Percentiles rank a stretch among this genome's conserved stretches.
Evolutionary conservation across 2,329 filamentous ascomycete genomes (phyloP).

Genomic region (Escovopsis sp.): DNA sequence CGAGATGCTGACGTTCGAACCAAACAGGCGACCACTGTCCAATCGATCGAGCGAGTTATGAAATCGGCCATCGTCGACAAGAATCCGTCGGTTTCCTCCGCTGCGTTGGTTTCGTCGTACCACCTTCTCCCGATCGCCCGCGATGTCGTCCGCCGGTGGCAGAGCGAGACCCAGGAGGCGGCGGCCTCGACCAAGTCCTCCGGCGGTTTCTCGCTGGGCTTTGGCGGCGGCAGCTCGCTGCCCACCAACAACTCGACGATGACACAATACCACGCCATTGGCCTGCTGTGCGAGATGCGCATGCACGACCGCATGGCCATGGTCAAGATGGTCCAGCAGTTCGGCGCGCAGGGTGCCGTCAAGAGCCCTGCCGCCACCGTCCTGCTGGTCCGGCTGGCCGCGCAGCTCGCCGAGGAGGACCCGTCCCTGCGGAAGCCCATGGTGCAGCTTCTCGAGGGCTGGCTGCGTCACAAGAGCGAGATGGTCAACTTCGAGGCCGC

Average conservation of each 20-base stretch:
- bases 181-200: slow-evolving; percentile 81
- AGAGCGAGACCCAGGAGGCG: slow-evolving; percentile 95
- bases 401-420: slow-evolving; percentile 90
- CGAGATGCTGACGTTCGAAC: slow-evolving; percentile 3
- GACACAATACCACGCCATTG: slow-evolving; percentile 97
- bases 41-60: slow-evolving; percentile 95
- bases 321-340: slow-evolving; percentile 99
- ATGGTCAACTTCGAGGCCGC: slow-evolving; percentile 99
- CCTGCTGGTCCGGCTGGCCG: slow-evolving; percentile 81
- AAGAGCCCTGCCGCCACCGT: slow-evolving; percentile 91
- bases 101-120: slow-evolving; percentile 90
- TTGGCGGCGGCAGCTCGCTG: slow-evolving; percentile 60
- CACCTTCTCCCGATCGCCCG: slow-evolving; percentile 91
- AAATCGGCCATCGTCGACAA: slow-evolving; percentile 99
- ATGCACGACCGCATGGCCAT: slow-evolving; percentile 95
- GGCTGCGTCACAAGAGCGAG: slow-evolving; percentile 96
- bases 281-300: slow-evolving; percentile 93
- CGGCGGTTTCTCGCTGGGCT: slow-evolving; percentile 79
- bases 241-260: slow-evolving; percentile 91
- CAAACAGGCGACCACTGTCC: slow-evolving; percentile 71
- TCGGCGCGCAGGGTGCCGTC: slow-evolving; percentile 75
- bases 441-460: slow-evolving; percentile 92
- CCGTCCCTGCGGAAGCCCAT: slow-evolving; percentile 79
- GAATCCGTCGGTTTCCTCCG: slow-evolving; percentile 91
- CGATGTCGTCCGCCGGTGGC: slow-evolving; percentile 93